phyloP scores from a whole-genome alignment of 305 asterid genomes.

The Fraxinus greggii region DNA sequence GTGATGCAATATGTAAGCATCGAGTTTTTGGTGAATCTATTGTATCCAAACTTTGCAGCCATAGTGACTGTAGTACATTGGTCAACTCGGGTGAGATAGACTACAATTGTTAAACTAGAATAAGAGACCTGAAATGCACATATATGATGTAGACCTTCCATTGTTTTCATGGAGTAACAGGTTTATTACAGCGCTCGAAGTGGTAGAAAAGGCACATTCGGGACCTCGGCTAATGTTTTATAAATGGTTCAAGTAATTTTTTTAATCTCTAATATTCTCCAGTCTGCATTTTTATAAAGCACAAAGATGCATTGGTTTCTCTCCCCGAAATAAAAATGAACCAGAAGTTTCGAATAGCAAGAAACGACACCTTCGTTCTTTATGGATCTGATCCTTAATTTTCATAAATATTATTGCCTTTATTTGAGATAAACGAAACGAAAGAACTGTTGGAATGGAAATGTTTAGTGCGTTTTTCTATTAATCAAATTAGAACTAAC shows the following conservation, averaged over 20 bases:
- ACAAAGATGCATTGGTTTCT: background rate
- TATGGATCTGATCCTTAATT: background rate
- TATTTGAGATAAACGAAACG: background rate
- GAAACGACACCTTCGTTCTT: background rate
- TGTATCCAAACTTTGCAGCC: no score
- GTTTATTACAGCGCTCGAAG: background rate
- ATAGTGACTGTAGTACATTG: no score
- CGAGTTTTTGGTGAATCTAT: background rate
- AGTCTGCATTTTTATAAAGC: background rate
- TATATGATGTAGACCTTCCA: background rate
- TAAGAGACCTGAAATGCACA: background rate
- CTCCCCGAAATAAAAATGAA: background rate
- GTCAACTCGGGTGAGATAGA: no score
- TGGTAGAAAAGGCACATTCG: background rate
- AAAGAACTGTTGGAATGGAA: background rate
- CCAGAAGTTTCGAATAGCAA: background rate
- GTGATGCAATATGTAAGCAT: background rate
- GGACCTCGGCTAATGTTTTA: background rate
- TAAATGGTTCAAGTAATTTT: background rate
- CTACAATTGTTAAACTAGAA: no score
- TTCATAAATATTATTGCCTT: background rate
- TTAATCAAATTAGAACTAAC: no score
- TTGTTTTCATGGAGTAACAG: background rate
- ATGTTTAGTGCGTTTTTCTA: background rate
- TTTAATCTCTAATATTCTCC: background rate